Conservation (phyloP, 2,329 filamentous ascomycete species). For the Macrophomina tecta region DNA sequence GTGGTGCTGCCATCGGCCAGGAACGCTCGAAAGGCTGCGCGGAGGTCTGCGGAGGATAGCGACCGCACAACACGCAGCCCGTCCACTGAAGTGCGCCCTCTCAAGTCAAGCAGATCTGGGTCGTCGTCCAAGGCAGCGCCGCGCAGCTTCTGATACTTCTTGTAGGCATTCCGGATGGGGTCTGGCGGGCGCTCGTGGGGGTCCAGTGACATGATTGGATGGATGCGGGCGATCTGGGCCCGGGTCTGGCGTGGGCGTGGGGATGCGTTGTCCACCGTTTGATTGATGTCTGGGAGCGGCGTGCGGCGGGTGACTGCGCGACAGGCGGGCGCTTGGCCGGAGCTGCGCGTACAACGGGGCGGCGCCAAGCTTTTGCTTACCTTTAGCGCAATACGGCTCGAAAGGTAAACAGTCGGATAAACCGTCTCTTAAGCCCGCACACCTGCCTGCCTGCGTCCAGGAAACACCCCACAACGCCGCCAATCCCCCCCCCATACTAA, state of each 20-base stretch:
- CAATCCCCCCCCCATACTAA: constrained; percentile 22
- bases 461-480: background rate
- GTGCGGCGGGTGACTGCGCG: constrained; percentile 20
- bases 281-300: background rate
- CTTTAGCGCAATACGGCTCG: constrained; percentile 19
- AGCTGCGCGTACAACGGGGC: constrained; percentile 12
- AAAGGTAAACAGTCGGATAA: constrained; percentile 28
- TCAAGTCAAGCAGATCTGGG: constrained; percentile 51
- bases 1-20: constrained; percentile 32
- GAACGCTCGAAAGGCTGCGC: constrained; percentile 1
- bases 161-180: constrained; percentile 73
- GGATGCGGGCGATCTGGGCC: constrained; percentile 1
- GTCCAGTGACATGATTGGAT: constrained; percentile 58
- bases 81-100: constrained; percentile 45
- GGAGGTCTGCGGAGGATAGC: background rate
- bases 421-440: constrained; percentile 28
- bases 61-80: constrained; percentile 38
- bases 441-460: background rate
- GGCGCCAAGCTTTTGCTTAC: constrained; percentile 25
- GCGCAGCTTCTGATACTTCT: constrained; percentile 70
- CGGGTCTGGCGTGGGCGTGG: background rate
- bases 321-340: constrained; percentile 9
- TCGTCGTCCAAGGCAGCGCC: constrained; percentile 56
- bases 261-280: constrained; percentile 7
- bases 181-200: constrained; percentile 80